These are phyloP conservation scores for Kentomonas sorsogonicus DNA, from an alignment of 208 protist species.

Conservation along the genomic window DNA sequence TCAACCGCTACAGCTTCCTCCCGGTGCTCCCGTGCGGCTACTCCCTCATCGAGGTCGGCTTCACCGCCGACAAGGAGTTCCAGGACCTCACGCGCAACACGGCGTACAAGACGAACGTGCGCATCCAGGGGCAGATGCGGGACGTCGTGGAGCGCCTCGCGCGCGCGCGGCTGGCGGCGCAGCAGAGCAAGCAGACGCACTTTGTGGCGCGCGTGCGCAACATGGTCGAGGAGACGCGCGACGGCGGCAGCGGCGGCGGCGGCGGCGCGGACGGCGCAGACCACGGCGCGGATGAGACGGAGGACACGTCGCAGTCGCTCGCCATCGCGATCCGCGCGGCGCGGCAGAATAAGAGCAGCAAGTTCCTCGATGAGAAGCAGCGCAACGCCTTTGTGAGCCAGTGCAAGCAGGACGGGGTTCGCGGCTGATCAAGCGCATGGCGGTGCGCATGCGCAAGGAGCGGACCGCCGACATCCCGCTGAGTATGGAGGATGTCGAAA, in stretches of 20 bases:
- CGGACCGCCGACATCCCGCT: conserved; percentile 48
- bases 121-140: conserved; percentile 32
- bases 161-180: conserved; percentile 23
- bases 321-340: conserved; percentile 25
- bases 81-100: conserved; percentile 18
- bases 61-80: conserved; percentile 37
- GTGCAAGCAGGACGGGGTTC: conserved; percentile 39
- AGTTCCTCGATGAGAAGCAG: conserved; percentile 31
- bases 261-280: neutral
- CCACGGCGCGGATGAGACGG: conserved; percentile 16
- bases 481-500: conserved; percentile 58
- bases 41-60: conserved; percentile 47
- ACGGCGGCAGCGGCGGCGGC: neutral
- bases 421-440: conserved; percentile 42
- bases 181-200: conserved; percentile 11
- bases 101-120: conserved; percentile 19
- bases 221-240: conserved; percentile 20
- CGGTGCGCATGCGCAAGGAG: conserved; percentile 47
- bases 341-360: conserved; percentile 15
- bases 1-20: conserved; percentile 52
- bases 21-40: conserved; percentile 41
- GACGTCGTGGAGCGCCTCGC: conserved; percentile 39
- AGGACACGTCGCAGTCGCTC: conserved; percentile 17
- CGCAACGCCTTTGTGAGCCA: conserved; percentile 42
- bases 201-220: conserved; percentile 34